Evolutionary conservation across 106 monocot species (phyloP).

Genomic region (Posidonia australis): DNA sequence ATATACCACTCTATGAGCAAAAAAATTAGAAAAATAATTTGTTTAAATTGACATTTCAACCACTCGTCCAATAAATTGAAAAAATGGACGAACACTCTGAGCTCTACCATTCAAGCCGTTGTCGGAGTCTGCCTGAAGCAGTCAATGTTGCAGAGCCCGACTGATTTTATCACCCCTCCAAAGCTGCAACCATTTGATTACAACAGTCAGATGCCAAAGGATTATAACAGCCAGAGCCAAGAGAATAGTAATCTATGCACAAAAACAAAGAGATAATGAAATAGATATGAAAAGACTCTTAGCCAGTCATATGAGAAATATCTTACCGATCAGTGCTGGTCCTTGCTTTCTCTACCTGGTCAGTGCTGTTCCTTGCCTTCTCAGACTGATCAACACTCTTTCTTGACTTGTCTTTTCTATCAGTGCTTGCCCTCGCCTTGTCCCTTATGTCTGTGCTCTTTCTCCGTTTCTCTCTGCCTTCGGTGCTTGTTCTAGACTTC

Average conservation of each 20-base stretch:
- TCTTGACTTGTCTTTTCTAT: constrained; percentile 44
- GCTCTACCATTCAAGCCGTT: constrained; percentile 18
- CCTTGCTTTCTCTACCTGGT: constrained; percentile 60
- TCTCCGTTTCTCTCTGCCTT: constrained; percentile 33
- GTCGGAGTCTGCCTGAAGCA: constrained; percentile 60
- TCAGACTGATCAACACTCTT: constrained; percentile 41
- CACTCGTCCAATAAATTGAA: not conserved
- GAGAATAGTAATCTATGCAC: not conserved
- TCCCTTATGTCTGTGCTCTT: constrained; percentile 35
- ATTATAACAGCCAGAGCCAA: not conserved
- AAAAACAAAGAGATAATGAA: not conserved
- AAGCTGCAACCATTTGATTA: constrained; percentile 28
- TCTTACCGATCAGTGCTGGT: constrained; percentile 84
- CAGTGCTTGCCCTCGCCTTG: constrained; percentile 41
- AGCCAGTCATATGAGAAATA: no score
- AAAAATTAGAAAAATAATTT: no score
- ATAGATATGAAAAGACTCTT: not conserved
- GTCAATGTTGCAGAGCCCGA: constrained; percentile 70
- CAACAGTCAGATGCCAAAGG: not conserved
- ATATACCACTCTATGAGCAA: no score
- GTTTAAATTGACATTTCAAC: not conserved
- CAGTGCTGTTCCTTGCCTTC: constrained; percentile 33
- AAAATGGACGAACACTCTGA: not conserved
- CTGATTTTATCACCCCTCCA: constrained; percentile 78
- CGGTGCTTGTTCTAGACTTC: constrained; percentile 31